Conservation (phyloP, 805 yeast species). For the Starmerella stigmatis region DNA sequence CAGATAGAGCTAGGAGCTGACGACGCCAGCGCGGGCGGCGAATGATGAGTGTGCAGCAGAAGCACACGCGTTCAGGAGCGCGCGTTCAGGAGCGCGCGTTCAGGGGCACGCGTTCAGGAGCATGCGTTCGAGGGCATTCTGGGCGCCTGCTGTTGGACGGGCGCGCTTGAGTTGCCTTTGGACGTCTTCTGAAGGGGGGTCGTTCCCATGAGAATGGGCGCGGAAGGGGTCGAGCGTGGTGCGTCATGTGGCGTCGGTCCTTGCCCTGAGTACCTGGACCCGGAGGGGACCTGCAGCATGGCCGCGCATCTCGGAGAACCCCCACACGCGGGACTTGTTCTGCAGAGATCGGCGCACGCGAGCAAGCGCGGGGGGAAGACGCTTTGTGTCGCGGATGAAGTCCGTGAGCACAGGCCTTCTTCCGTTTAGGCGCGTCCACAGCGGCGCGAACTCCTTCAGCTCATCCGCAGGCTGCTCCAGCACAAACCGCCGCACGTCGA, state of each 20-base stretch:
- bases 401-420: conserved; percentile 3
- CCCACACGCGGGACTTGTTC: background rate
- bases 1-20: too few relatives aligned
- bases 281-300: background rate
- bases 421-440: background rate
- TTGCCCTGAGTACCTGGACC: background rate
- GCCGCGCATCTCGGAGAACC: background rate
- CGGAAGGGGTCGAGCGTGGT: background rate
- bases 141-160: too few relatives aligned
- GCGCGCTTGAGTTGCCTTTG: too few relatives aligned
- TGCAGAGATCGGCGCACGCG: background rate
- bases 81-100: too few relatives aligned
- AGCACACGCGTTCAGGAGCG: too few relatives aligned
- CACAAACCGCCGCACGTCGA: conserved; percentile 8
- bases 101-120: too few relatives aligned
- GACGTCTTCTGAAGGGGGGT: too few relatives aligned
- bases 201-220: too few relatives aligned
- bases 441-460: background rate
- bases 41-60: too few relatives aligned
- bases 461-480: conserved; percentile 10
- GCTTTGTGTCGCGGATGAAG: background rate
- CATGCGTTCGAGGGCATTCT: too few relatives aligned
- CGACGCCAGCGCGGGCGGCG: too few relatives aligned
- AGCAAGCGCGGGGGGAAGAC: background rate
- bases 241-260: conserved; percentile 5